Conservation (phyloP, 140 eudicot genomes). For the Ambrosia hybrid region DNA sequence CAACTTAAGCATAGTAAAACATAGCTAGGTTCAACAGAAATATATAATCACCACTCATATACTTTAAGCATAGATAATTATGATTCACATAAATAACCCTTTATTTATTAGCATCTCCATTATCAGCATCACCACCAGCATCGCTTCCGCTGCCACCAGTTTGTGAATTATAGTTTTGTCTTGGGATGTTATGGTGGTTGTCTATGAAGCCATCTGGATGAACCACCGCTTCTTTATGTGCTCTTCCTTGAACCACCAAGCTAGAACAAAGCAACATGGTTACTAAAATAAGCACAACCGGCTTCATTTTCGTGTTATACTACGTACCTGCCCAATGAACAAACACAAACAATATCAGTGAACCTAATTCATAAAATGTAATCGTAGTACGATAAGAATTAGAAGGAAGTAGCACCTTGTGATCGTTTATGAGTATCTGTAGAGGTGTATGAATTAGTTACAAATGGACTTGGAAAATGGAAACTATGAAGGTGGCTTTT, state of each 20-base stretch:
- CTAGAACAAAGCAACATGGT: constrained; percentile 36
- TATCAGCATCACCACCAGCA: constrained; percentile 18
- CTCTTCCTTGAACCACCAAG: constrained; percentile 33
- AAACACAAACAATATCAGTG: not conserved
- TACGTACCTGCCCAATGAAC: constrained; percentile 14
- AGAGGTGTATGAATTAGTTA: not conserved
- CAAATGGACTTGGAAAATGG: constrained; percentile 12
- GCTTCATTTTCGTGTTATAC: constrained; percentile 29
- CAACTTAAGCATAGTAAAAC: not conserved
- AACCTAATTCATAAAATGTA: not conserved
- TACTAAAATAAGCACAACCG: constrained; percentile 32
- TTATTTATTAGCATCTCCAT: no score
- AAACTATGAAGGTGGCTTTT: constrained; percentile 25
- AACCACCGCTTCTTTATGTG: constrained; percentile 18
- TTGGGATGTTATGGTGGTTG: constrained; percentile 63
- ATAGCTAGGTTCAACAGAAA: not conserved
- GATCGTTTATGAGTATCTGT: not conserved
- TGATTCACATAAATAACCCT: not conserved
- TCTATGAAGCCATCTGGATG: constrained; percentile 43
- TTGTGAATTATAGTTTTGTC: constrained; percentile 45
- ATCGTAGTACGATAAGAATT: not conserved
- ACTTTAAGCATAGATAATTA: not conserved
- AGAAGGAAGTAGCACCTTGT: constrained; percentile 14
- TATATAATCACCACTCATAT: not conserved
- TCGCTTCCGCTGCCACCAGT: constrained; percentile 34